A percentile compares a stretch with the other conserved stretches of the same genome.
Evolutionary conservation across 176 grass and related monocot genomes (phyloP).

Genomic region (Bromus sterilis): DNA sequence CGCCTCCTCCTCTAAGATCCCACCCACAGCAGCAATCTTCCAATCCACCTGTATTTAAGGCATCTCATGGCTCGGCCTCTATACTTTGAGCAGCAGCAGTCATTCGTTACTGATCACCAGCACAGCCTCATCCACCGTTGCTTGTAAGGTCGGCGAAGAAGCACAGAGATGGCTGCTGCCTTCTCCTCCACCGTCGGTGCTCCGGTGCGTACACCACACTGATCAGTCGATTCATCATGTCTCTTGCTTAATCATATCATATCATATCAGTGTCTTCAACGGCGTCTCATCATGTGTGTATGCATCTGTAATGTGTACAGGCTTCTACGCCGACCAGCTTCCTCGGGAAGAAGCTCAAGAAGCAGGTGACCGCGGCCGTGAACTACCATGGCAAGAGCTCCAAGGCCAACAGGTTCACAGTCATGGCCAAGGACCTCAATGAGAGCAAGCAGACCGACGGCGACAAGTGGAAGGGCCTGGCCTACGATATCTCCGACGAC

Average conservation of each 20-base stretch:
- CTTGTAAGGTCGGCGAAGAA: neutral
- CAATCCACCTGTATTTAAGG: conserved; percentile 29
- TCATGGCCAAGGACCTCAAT: conserved; percentile 46
- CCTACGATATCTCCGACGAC: conserved; percentile 66
- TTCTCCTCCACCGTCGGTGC: conserved; percentile 74
- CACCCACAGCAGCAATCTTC: neutral
- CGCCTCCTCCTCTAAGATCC: neutral
- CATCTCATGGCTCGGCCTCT: neutral
- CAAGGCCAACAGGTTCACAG: conserved; percentile 33
- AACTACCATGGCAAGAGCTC: conserved; percentile 38
- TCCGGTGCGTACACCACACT: conserved; percentile 25
- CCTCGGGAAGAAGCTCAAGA: conserved; percentile 36
- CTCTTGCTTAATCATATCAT: neutral
- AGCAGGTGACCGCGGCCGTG: conserved; percentile 32
- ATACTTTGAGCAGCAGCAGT: conserved; percentile 26
- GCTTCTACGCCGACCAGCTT: conserved; percentile 36
- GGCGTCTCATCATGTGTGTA: neutral
- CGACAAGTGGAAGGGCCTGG: conserved; percentile 63
- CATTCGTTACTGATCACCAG: neutral
- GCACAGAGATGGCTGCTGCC: conserved; percentile 50
- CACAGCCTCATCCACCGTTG: neutral
- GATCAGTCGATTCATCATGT: neutral
- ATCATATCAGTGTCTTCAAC: neutral
- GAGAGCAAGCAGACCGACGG: conserved; percentile 38
- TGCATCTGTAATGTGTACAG: neutral